A percentile compares a stretch with the other conserved stretches of the same genome.
Conservation (phyloP, 192 early-diverging fungal species). For the Diversispora eburnea region DNA sequence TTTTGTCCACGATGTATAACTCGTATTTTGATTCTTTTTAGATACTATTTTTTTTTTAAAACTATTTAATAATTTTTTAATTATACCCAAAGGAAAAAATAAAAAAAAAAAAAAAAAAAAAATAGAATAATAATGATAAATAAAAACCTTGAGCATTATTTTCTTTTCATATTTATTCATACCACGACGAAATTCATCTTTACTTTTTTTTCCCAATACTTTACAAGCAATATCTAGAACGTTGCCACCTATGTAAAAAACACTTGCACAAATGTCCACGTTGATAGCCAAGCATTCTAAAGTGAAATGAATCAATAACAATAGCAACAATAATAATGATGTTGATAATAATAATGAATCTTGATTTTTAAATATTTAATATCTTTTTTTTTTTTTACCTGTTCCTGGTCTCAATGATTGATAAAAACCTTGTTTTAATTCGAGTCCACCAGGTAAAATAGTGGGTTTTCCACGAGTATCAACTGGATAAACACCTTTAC, state of each 20-base stretch:
- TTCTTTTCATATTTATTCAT: background rate
- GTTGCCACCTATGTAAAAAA: background rate
- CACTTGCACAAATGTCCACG: conserved; percentile 11
- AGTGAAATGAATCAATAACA: background rate
- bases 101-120: background rate
- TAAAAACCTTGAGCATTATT: background rate
- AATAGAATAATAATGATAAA: background rate
- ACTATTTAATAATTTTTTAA: background rate
- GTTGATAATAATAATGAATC: background rate
- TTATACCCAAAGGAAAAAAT: background rate
- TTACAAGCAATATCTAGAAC: background rate
- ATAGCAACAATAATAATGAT: background rate
- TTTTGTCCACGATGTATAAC: background rate
- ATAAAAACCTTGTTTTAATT: conserved; percentile 19
- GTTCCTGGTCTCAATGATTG: conserved; percentile 9
- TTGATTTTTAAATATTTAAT: background rate
- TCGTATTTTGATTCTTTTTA: background rate
- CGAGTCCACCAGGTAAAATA: background rate
- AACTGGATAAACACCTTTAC: background rate
- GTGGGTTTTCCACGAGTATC: background rate
- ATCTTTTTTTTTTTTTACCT: background rate
- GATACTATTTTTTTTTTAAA: background rate
- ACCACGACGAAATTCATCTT: background rate
- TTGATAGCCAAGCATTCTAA: background rate
- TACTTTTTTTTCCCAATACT: background rate